Evolutionary conservation across 441 rosid species (phyloP).

Genomic region (Aleurites moluccanus): DNA sequence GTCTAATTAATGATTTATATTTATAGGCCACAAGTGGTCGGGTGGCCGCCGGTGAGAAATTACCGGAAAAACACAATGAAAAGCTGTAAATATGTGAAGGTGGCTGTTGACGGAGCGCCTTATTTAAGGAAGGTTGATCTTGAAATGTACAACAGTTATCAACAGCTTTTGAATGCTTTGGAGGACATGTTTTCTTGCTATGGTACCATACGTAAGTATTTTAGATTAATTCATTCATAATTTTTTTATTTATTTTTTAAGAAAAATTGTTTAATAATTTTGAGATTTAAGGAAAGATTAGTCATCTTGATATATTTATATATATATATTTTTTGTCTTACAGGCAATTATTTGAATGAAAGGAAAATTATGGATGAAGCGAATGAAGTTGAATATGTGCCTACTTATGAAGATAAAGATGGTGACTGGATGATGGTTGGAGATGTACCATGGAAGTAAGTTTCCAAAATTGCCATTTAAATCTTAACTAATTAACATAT

Average conservation of each 20-base stretch:
- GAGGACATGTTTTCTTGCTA: conserved; percentile 48
- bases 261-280: not conserved
- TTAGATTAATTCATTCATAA: not conserved
- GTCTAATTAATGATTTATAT: not conserved
- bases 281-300: not conserved
- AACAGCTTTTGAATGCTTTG: conserved; percentile 42
- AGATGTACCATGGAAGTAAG: conserved; percentile 79
- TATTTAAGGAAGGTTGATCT: conserved; percentile 59
- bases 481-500: not conserved
- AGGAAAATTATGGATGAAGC: conserved; percentile 31
- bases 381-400: conserved; percentile 43
- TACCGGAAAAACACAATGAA: conserved; percentile 38
- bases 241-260: too few relatives aligned
- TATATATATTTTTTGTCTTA: not conserved
- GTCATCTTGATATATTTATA: not conserved
- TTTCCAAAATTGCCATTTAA: conserved; percentile 18
- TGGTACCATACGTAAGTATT: conserved; percentile 38
- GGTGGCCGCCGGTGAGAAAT: conserved; percentile 80
- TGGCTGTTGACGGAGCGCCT: conserved; percentile 71
- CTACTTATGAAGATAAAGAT: conserved; percentile 68
- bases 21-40: conserved; percentile 54
- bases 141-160: conserved; percentile 37
- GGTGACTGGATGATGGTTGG: conserved; percentile 79
- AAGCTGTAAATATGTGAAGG: conserved; percentile 57
- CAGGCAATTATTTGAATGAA: conserved; percentile 43